Evolutionary conservation across 2,329 filamentous ascomycete species (phyloP).

Genomic region (Nectriaceae sp.): DNA sequence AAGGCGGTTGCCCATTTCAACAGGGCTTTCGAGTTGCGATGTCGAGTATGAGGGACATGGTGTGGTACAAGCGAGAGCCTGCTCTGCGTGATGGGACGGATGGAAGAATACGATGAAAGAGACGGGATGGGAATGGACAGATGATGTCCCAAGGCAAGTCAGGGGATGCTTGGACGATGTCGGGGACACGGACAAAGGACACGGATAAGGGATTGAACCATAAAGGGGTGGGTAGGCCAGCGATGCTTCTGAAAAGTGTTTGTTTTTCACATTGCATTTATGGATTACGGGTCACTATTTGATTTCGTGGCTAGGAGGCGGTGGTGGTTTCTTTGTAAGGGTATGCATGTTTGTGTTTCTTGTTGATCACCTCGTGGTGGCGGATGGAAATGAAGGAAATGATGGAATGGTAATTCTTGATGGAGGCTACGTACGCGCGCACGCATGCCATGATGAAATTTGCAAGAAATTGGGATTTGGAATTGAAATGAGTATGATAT

Average conservation of each 20-base stretch:
- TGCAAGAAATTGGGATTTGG: no score
- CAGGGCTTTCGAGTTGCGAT: no score
- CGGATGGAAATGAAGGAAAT: background rate
- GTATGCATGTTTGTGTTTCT: background rate
- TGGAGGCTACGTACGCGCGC: no score
- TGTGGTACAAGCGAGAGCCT: no score
- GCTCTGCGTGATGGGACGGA: background rate
- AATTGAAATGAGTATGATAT: no score
- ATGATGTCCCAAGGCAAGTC: constrained; percentile 13
- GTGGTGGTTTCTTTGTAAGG: constrained; percentile 15
- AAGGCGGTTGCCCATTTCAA: background rate
- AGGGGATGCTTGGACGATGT: no score
- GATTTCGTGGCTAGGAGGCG: constrained; percentile 12
- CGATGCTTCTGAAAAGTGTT: constrained; percentile 24
- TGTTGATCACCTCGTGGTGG: background rate
- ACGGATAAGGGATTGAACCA: constrained; percentile 15
- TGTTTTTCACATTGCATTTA: constrained; percentile 20
- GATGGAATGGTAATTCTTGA: background rate
- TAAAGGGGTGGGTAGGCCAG: constrained; percentile 21
- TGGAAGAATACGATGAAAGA: background rate
- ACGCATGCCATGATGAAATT: no score
- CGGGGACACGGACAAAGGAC: no score
- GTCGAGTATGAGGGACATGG: no score
- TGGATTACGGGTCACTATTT: constrained; percentile 7
- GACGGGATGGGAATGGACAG: constrained; percentile 7